phyloP scores from a whole-genome alignment of 140 eudicot species.

The Anethum foeniculum region DNA sequence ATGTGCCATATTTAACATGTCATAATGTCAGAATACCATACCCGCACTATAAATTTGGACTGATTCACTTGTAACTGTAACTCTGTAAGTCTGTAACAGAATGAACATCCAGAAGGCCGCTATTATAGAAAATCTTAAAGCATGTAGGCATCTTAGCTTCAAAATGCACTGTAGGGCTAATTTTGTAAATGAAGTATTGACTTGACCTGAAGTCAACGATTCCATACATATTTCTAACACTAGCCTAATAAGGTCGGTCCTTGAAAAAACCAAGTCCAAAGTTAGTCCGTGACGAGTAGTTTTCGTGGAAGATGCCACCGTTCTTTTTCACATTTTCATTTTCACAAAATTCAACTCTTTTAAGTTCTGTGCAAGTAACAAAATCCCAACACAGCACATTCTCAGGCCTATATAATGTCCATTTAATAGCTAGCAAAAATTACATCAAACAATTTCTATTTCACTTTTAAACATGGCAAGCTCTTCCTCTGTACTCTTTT shows the following conservation, averaged over 20 bases:
- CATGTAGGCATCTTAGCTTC: neutral
- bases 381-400: neutral
- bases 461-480: conserved; percentile 22
- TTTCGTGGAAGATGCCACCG: neutral
- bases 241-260: neutral
- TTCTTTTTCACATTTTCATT: neutral
- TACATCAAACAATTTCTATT: neutral
- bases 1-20: too few species aligned
- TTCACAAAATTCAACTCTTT: neutral
- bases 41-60: too few species aligned
- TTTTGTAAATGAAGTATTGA: neutral
- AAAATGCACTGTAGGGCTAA: too few species aligned
- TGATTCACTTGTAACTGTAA: too few species aligned
- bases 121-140: neutral
- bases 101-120: neutral
- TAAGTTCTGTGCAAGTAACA: neutral
- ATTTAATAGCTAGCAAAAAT: neutral
- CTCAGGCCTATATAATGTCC: conserved; percentile 19
- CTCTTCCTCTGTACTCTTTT: neutral
- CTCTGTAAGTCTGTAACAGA: neutral
- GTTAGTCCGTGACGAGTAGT: neutral
- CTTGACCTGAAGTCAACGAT: neutral
- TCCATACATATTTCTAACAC: neutral
- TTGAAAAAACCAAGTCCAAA: neutral
- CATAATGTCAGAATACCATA: too few species aligned